A percentile compares a stretch with the other conserved stretches of the same genome.
Conservation (phyloP, 805 yeast species). For the Lachancea lanzarotensis region DNA sequence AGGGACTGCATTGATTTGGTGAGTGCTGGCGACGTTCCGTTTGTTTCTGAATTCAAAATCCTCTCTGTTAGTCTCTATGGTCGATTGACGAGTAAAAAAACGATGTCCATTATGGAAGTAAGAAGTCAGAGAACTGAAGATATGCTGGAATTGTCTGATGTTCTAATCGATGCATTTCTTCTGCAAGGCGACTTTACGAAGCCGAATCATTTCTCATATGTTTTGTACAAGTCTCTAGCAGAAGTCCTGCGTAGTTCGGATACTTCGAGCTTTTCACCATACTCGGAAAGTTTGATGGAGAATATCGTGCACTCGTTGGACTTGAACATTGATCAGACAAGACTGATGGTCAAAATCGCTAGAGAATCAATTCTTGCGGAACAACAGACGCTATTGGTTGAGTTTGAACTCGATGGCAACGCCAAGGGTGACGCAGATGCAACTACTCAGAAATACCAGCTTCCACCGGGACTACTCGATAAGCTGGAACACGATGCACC, state of each 20-base stretch:
- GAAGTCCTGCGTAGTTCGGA: conserved; percentile 32
- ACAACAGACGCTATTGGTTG: conserved; percentile 59
- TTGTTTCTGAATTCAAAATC: conserved; percentile 39
- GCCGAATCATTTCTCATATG: conserved; percentile 29
- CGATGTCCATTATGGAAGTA: conserved; percentile 19
- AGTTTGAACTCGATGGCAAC: conserved; percentile 45
- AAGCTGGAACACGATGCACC: conserved; percentile 28
- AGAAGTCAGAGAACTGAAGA: conserved; percentile 32
- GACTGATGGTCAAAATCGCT: conserved; percentile 39
- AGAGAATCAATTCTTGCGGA: conserved; percentile 35
- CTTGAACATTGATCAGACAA: conserved; percentile 35
- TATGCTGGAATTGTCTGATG: conserved; percentile 35
- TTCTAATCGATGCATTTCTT: conserved; percentile 39
- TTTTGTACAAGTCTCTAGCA: conserved; percentile 35
- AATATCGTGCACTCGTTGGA: conserved; percentile 22
- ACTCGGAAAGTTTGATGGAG: conserved; percentile 34
- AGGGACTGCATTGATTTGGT: conserved; percentile 28
- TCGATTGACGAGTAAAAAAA: conserved; percentile 19
- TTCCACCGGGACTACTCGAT: conserved; percentile 34
- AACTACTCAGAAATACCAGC: conserved; percentile 20
- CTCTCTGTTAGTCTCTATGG: conserved; percentile 41
- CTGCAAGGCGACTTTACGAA: conserved; percentile 21
- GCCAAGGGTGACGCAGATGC: conserved; percentile 7
- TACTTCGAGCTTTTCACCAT: conserved; percentile 27
- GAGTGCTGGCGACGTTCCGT: conserved; percentile 32